Evolutionary conservation across 169 alveolate genomes (phyloP), one percentile per base, ranked within the genome.

Genomic region (Plasmodium vinckei): DNA sequence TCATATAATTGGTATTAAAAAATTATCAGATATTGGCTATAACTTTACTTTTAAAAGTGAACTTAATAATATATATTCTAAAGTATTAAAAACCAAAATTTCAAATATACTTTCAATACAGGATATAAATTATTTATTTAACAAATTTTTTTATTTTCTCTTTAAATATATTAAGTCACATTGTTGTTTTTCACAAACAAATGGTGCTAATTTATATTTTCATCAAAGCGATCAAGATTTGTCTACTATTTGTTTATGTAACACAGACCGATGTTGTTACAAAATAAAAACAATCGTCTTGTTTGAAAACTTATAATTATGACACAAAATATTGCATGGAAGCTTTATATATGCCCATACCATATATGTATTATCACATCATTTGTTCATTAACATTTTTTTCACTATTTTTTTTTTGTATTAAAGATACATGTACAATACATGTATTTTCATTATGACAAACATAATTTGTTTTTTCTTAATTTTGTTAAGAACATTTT

Each of bases 1-100:
- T 71, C 79, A 82, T 56, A 53, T 82, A 67, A 82, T 82, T 67
- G 90, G 90, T 13, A 82, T 82, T 27, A 82, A 65, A 67, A 82
- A 67, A 82, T 13, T 82, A 67, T 42, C 73, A 15, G 42, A 49
- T 25, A 67, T 21, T 19, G 90, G 90, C 17, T 82, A 65, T 82
- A 82, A 25, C 17, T 82, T 82, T 60, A 51, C 68, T 25, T 82
- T 65, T 70, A 82, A 82, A 65, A 82, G 56, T 46, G 90, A 65
- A 47, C 27, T 82, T 53, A 82, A 82, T 82, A 82, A 82, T 47
- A 67, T 19, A 54, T 82, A 67, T 67, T 82, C 73, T n/a, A 82
- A 82, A 82, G 90, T 82, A n/a, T 60, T 82, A 5, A 82, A 82
- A 82, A 82, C 69, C 25, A 82, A 67, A 56, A 17, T 82, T 82